Conservation (phyloP, 176 grass and related monocot genomes). For the Aegilops speltoides region DNA sequence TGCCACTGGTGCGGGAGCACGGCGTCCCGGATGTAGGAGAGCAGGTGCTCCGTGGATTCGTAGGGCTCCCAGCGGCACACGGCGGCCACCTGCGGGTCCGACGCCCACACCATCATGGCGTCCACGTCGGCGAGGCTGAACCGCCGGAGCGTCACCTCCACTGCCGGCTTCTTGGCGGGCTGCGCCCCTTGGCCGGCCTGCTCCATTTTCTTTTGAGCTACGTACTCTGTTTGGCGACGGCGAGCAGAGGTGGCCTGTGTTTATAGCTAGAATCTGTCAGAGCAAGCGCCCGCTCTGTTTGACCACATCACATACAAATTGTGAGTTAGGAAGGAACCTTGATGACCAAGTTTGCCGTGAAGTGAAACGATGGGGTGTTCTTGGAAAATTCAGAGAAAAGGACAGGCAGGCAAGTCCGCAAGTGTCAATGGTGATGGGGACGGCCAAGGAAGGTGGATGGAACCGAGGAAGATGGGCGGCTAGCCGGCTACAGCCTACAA, state of each 20-base stretch:
- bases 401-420: neutral
- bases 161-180: neutral
- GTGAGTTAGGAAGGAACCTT: neutral
- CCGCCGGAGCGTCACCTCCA: slow-evolving; percentile 50
- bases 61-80: slow-evolving; percentile 70
- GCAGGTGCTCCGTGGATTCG: slow-evolving; percentile 49
- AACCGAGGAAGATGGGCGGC: neutral
- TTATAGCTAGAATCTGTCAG: neutral
- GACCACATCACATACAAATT: neutral
- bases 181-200: neutral
- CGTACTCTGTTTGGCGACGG: neutral
- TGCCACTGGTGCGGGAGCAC: slow-evolving; percentile 74
- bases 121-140: slow-evolving; percentile 65
- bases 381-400: neutral
- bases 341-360: neutral
- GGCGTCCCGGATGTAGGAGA: slow-evolving; percentile 46
- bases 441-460: neutral
- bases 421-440: neutral
- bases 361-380: too few relatives aligned
- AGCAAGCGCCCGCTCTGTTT: neutral
- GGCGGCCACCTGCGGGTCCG: slow-evolving; percentile 60
- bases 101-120: slow-evolving; percentile 69
- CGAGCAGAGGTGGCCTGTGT: neutral
- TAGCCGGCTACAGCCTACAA: too few relatives aligned
- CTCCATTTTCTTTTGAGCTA: neutral